These are phyloP conservation scores for Plasmodium cynomolgi DNA, from an alignment of 169 alveolate species.

Conservation along the genomic window DNA sequence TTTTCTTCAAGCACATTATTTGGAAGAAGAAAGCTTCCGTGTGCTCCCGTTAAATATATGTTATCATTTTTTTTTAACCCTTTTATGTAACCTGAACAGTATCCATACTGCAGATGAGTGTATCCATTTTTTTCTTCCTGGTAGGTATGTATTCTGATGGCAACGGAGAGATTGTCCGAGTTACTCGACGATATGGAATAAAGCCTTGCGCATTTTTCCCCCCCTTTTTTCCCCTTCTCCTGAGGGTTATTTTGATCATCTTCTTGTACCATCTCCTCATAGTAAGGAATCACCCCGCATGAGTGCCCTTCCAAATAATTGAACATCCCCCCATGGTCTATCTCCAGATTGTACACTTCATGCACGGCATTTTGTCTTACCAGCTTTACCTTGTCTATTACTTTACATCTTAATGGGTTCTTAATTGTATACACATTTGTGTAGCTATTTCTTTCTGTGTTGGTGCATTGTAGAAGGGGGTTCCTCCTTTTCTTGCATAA, in stretches of 20 bases:
- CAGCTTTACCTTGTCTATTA: slow-evolving; percentile 56
- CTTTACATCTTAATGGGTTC: slow-evolving; percentile 78
- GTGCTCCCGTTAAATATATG: slow-evolving; percentile 70
- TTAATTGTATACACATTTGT: slow-evolving; percentile 74
- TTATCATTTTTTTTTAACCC: slow-evolving; percentile 53
- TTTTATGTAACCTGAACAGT: slow-evolving; percentile 62
- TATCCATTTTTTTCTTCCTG: neutral
- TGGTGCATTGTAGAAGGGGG: neutral
- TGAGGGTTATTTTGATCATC: neutral
- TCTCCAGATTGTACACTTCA: slow-evolving; percentile 78
- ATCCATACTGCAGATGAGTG: slow-evolving; percentile 26
- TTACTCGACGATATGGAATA: slow-evolving; percentile 61
- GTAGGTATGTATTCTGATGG: slow-evolving; percentile 50
- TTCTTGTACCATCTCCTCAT: neutral
- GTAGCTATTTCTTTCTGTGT: slow-evolving; percentile 3
- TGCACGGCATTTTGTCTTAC: slow-evolving; percentile 75
- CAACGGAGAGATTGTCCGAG: slow-evolving; percentile 39
- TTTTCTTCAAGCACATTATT: slow-evolving; percentile 23
- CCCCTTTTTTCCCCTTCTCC: neutral
- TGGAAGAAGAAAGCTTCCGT: slow-evolving; percentile 50
- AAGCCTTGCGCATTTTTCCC: slow-evolving; percentile 16
- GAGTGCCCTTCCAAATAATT: slow-evolving; percentile 79
- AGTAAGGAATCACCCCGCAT: slow-evolving; percentile 84
- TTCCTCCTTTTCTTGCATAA: slow-evolving; percentile 16
- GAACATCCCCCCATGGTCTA: slow-evolving; percentile 75